phyloP scores from a whole-genome alignment of 2,329 filamentous ascomycete species.

The Orbilia ellipsospora region DNA sequence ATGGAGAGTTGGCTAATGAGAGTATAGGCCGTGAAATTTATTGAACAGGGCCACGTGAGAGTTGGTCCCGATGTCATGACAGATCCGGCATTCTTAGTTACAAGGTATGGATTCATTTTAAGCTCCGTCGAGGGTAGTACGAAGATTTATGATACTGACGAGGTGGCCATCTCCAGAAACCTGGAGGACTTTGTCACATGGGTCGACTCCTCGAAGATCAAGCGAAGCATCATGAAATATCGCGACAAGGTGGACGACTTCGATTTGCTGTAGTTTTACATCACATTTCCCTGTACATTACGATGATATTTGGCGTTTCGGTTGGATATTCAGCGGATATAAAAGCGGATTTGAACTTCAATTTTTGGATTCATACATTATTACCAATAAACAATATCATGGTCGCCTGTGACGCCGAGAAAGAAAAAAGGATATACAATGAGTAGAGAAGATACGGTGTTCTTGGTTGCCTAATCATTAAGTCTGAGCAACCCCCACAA shows the following conservation, averaged over 20 bases:
- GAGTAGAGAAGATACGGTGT: not conserved
- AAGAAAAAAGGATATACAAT: not conserved
- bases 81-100: conserved; percentile 74
- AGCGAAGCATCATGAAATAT: conserved; percentile 76
- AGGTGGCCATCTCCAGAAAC: conserved; percentile 62
- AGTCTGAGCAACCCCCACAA: conserved; percentile 37
- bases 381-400: not conserved
- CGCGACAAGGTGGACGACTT: conserved; percentile 77
- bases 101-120: conserved; percentile 58
- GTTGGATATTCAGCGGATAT: conserved; percentile 16
- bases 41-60: conserved; percentile 76
- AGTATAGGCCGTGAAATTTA: conserved; percentile 67
- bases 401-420: not conserved
- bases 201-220: conserved; percentile 78
- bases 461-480: not conserved
- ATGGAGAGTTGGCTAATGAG: conserved; percentile 51
- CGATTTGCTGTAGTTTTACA: conserved; percentile 68
- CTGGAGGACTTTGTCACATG: conserved; percentile 79
- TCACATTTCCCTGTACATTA: conserved; percentile 21
- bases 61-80: conserved; percentile 76
- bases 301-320: conserved; percentile 28
- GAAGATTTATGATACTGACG: not conserved
- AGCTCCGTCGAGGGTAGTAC: not conserved
- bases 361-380: not conserved
- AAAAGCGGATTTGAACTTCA: conserved; percentile 34